phyloP scores from a whole-genome alignment of 495 filamentous ascomycete species.

The Penicillium tannophilum region DNA sequence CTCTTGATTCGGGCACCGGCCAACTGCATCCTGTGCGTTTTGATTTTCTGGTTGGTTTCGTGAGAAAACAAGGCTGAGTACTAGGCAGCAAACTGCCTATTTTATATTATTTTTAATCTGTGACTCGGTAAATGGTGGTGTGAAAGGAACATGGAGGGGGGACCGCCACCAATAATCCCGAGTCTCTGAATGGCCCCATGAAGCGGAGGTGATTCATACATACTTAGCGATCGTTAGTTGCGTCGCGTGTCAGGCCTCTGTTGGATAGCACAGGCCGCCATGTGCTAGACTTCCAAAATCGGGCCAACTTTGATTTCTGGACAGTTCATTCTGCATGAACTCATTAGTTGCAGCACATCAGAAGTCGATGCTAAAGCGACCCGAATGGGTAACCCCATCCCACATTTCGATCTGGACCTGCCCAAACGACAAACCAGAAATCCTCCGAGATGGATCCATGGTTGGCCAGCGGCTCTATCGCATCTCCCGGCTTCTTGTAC shows the following conservation, averaged over 20 bases:
- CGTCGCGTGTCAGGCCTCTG: conserved; percentile 26
- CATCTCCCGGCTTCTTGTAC: conserved; percentile 16
- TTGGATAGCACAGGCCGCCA: conserved; percentile 27
- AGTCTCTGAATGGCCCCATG: conserved; percentile 1
- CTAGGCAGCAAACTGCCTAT: neutral
- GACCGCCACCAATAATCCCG: conserved; percentile 5
- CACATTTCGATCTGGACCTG: conserved; percentile 11
- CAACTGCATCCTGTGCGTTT: conserved; percentile 19
- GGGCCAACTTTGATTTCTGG: conserved; percentile 15
- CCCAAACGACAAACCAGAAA: conserved; percentile 5
- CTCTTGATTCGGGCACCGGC: conserved; percentile 22
- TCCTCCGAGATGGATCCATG: conserved; percentile 24
- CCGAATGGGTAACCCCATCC: conserved; percentile 12
- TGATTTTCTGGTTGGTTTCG: conserved; percentile 11
- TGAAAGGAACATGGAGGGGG: conserved; percentile 7
- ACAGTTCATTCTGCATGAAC: conserved; percentile 32
- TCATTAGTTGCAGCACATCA: conserved; percentile 16
- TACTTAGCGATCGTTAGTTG: neutral
- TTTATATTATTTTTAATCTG: neutral
- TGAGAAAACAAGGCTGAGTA: conserved; percentile 6
- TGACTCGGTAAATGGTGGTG: neutral
- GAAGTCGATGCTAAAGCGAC: conserved; percentile 3
- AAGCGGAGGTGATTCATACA: conserved; percentile 1
- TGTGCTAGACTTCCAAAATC: conserved; percentile 32
- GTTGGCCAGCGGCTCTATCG: conserved; percentile 23